Conservation (phyloP, 164 flowering plant species). For the grape (Vitis vinifera) region ASM3070453v1 NC_081822.1:2689001-2689500, state of each 20-base stretch:
- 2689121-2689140: conserved; percentile 74
- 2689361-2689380: conserved; percentile 82
- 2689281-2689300: conserved; percentile 85
- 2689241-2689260: conserved; percentile 73
- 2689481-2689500: conserved; percentile 72
- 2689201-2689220: conserved; percentile 60
- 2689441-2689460: conserved; percentile 72
- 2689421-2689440: conserved; percentile 85
- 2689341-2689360: conserved; percentile 84
- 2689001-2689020: conserved; percentile 70
- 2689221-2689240: conserved; percentile 79
- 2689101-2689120: conserved; percentile 77
- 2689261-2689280: conserved; percentile 75
- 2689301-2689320: conserved; percentile 82
- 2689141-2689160: conserved; percentile 64
- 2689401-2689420: conserved; percentile 76
- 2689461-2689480: conserved; percentile 49
- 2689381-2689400: conserved; percentile 84
- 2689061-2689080: conserved; percentile 68
- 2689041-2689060: conserved; percentile 79
- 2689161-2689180: conserved; percentile 78
- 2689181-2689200: conserved; percentile 71
- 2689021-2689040: conserved; percentile 82
- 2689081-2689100: conserved; percentile 74
- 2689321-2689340: conserved; percentile 72